Evolutionary conservation across 805 yeast genomes (phyloP).

Genomic region (Candida sithepensis): DNA sequence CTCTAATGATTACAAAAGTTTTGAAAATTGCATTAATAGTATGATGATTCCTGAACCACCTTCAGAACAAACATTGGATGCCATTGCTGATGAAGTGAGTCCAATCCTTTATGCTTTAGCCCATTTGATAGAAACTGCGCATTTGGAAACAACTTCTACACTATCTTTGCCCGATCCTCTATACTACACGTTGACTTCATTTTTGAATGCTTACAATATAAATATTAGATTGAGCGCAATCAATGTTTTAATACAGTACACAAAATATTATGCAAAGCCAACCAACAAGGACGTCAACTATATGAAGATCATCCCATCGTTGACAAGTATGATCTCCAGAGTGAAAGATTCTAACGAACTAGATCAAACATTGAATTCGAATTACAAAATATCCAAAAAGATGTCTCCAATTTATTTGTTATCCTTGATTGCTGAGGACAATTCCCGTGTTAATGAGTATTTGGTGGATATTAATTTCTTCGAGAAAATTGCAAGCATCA

Average conservation of each 20-base stretch:
- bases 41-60: slow-evolving; percentile 20
- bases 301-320: slow-evolving; percentile 22
- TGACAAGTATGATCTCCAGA: slow-evolving; percentile 20
- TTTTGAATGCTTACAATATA: slow-evolving; percentile 22
- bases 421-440: slow-evolving; percentile 33
- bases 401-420: slow-evolving; percentile 34
- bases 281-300: slow-evolving; percentile 17
- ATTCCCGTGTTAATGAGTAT: slow-evolving; percentile 31
- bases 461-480: slow-evolving; percentile 32
- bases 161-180: slow-evolving; percentile 23
- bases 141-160: not conserved
- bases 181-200: slow-evolving; percentile 24
- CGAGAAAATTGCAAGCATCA: slow-evolving; percentile 30
- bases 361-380: slow-evolving; percentile 18
- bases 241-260: slow-evolving; percentile 27
- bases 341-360: slow-evolving; percentile 15
- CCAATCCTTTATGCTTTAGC: slow-evolving; percentile 27
- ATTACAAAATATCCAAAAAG: slow-evolving; percentile 21
- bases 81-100: slow-evolving; percentile 17
- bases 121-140: slow-evolving; percentile 14
- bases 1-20: slow-evolving; percentile 9
- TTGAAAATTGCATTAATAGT: slow-evolving; percentile 13
- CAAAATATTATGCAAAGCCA: slow-evolving; percentile 14
- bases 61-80: slow-evolving; percentile 13
- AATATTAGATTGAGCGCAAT: slow-evolving; percentile 24